Conservation (phyloP, 164 flowering plant species). For the Annona squamosa region DNA sequence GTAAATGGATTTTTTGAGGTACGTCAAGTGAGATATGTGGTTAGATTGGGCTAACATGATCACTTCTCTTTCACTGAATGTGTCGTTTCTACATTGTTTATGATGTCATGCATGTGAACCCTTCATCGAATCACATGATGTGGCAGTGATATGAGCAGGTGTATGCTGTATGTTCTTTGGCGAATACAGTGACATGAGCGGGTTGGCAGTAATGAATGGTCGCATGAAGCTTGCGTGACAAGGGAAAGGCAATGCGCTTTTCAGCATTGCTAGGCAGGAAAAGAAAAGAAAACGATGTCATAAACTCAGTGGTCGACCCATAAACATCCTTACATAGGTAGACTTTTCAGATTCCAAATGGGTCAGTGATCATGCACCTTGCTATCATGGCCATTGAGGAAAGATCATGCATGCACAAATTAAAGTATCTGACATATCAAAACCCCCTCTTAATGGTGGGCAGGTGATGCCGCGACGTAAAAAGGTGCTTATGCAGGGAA, state of each 20-base stretch:
- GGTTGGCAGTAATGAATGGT: not conserved
- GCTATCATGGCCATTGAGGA: not conserved
- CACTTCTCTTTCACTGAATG: no score
- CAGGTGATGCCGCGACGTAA: no score
- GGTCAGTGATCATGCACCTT: not conserved
- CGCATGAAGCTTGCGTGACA: not conserved
- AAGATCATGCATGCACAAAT: not conserved
- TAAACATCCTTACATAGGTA: not conserved
- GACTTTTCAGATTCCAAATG: not conserved
- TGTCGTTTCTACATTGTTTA: no score
- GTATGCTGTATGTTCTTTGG: not conserved
- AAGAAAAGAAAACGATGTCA: not conserved
- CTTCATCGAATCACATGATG: not conserved
- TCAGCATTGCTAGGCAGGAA: not conserved
- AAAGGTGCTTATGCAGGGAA: no score
- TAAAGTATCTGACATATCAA: not conserved
- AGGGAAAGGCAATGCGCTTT: constrained; percentile 1
- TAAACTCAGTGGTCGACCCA: not conserved
- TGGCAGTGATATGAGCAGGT: not conserved
- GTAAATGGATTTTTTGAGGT: no score
- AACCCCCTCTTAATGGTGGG: no score
- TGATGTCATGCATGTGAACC: not conserved
- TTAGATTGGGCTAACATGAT: no score
- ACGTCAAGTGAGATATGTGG: no score
- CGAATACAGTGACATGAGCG: not conserved